Conservation (phyloP, 176 grass and related monocot genomes). For the Alopecurus myosuroides region DNA sequence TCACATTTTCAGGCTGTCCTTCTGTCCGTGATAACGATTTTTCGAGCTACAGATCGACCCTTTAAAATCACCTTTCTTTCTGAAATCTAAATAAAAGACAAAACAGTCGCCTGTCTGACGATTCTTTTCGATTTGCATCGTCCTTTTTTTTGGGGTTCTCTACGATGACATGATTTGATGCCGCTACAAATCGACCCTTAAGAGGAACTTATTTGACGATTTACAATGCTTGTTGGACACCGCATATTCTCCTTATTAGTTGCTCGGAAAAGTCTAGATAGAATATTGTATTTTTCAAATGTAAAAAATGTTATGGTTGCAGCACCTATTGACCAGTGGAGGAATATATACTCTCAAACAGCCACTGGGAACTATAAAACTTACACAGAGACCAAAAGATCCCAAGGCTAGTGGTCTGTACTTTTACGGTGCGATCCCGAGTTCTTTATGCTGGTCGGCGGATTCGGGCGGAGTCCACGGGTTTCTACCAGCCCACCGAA, state of each 20-base stretch:
- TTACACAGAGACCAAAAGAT: neutral
- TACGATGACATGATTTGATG: too few species aligned
- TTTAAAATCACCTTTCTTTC: too few species aligned
- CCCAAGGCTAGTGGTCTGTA: slow-evolving; percentile 15
- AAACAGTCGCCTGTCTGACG: too few species aligned
- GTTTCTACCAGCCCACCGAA: neutral
- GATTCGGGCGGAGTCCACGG: slow-evolving; percentile 23
- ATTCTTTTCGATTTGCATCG: too few species aligned
- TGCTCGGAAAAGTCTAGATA: slow-evolving; percentile 9
- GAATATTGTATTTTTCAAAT: slow-evolving; percentile 2
- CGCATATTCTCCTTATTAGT: slow-evolving; percentile 6
- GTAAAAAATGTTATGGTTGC: neutral
- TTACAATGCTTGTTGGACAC: neutral
- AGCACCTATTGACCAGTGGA: slow-evolving; percentile 11
- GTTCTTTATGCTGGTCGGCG: slow-evolving; percentile 40
- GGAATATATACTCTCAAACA: slow-evolving; percentile 33
- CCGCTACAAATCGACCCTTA: too few species aligned
- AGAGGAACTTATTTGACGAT: too few species aligned
- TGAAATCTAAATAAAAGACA: too few species aligned
- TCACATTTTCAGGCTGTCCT: too few species aligned
- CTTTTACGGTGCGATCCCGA: slow-evolving; percentile 18
- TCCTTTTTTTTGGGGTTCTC: too few species aligned
- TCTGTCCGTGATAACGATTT: too few species aligned
- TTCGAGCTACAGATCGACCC: too few species aligned
- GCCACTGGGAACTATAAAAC: slow-evolving; percentile 26